These are phyloP conservation scores for Zygnema cylindricum DNA, from an alignment of 139 green algal genomes.

Conservation along the genomic window DNA sequence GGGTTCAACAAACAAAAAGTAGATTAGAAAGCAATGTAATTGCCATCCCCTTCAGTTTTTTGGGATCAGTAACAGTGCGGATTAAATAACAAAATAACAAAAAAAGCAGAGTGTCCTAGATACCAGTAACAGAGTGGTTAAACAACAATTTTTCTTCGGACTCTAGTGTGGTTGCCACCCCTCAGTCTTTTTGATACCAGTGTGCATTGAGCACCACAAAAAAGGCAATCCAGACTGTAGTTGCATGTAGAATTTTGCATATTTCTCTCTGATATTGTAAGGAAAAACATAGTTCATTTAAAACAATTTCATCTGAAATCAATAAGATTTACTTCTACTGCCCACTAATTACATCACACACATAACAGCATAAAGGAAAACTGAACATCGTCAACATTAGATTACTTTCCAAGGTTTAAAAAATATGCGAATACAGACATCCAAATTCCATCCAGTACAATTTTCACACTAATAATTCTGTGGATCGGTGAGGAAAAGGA, in stretches of 20 bases:
- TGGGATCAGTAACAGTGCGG: neutral
- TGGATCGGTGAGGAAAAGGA: too few species aligned
- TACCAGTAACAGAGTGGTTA: too few species aligned
- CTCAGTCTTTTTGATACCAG: too few species aligned
- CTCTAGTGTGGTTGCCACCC: too few species aligned
- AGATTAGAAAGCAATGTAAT: slow-evolving; percentile 14
- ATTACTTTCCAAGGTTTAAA: neutral
- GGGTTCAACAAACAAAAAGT: neutral
- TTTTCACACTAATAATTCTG: too few species aligned
- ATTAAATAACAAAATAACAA: too few species aligned
- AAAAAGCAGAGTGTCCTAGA: too few species aligned
- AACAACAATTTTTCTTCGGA: too few species aligned
- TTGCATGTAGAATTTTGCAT: neutral
- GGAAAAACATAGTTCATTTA: neutral
- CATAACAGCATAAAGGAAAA: neutral
- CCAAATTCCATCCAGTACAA: neutral
- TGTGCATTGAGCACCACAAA: too few species aligned
- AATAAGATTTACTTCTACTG: neutral
- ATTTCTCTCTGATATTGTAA: neutral
- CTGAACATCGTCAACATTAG: neutral
- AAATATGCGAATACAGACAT: neutral
- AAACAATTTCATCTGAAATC: neutral
- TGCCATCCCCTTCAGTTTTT: neutral
- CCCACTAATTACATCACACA: neutral
- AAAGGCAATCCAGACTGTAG: too few species aligned